Conservation (phyloP, 805 yeast genomes). For the Saturnispora bothae region DNA sequence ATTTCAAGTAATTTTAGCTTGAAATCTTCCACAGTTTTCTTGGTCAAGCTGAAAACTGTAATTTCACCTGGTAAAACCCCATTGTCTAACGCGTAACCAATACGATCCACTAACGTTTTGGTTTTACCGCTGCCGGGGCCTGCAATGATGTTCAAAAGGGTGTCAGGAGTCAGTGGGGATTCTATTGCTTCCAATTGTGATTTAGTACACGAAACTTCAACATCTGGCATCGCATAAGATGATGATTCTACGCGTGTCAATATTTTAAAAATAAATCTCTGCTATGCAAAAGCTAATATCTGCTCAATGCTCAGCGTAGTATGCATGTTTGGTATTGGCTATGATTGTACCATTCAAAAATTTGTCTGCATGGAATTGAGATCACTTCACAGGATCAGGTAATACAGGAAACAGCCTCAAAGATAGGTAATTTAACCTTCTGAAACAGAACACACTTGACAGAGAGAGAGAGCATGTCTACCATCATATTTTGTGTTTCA, state of each 20-base stretch:
- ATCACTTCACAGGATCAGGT: too few species aligned
- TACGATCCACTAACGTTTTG: conserved; percentile 42
- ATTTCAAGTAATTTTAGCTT: conserved; percentile 23
- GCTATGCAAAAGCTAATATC: not conserved
- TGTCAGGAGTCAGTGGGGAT: conserved; percentile 28
- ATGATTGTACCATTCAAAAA: too few species aligned
- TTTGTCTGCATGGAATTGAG: too few species aligned
- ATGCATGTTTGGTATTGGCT: too few species aligned
- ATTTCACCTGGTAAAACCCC: conserved; percentile 40
- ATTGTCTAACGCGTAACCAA: conserved; percentile 35
- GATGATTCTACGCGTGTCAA: not conserved
- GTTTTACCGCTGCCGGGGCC: conserved; percentile 77
- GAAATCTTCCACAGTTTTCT: conserved; percentile 48
- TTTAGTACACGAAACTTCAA: conserved; percentile 28
- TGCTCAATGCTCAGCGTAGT: too few species aligned
- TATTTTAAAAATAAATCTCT: not conserved
- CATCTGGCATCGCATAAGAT: not conserved
- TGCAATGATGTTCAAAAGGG: conserved; percentile 43
- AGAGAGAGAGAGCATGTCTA: too few species aligned
- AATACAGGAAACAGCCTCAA: too few species aligned
- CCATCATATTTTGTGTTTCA: too few species aligned
- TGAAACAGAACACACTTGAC: too few species aligned
- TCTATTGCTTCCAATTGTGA: conserved; percentile 38
- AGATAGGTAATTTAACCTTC: too few species aligned
- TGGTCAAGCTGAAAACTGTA: conserved; percentile 56